A percentile compares a stretch with the other conserved stretches of the same genome.
phyloP scores from a whole-genome alignment of 768 basidiomycete species.

The Russula foetens region DNA sequence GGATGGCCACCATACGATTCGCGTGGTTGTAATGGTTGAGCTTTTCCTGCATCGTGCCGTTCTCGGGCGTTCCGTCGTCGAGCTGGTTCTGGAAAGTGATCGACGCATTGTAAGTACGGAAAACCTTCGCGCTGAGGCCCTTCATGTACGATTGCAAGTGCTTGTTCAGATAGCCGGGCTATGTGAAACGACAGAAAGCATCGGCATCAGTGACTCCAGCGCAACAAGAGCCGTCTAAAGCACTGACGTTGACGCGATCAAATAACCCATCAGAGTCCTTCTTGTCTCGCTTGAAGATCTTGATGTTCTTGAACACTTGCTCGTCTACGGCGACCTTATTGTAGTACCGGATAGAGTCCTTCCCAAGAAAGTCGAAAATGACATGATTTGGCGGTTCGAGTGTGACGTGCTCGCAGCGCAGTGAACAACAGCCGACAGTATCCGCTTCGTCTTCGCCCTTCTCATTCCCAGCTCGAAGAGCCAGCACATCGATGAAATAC shows the following conservation, averaged over 20 bases:
- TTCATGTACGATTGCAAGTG: constrained; percentile 93
- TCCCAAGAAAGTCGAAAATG: constrained; percentile 96
- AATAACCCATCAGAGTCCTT: constrained; percentile 85
- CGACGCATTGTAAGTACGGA: constrained; percentile 99
- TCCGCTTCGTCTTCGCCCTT: constrained; percentile 99
- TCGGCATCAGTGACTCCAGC: background rate
- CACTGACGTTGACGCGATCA: constrained; percentile 85
- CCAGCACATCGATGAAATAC: constrained; percentile 97
- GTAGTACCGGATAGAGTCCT: constrained; percentile 98
- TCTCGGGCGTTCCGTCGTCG: constrained; percentile 59
- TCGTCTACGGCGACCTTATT: constrained; percentile 81
- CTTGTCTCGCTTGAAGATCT: constrained; percentile 92
- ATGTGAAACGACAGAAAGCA: background rate
- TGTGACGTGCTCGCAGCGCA: constrained; percentile 95
- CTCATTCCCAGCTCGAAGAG: constrained; percentile 98
- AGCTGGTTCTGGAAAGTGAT: constrained; percentile 92
- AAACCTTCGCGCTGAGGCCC: constrained; percentile 96
- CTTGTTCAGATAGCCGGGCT: constrained; percentile 86
- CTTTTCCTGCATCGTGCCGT: constrained; percentile 87
- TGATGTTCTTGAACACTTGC: constrained; percentile 97
- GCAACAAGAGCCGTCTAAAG: background rate
- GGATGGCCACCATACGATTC: constrained; percentile 92
- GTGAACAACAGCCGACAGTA: constrained; percentile 96
- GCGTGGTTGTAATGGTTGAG: constrained; percentile 95
- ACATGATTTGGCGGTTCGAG: constrained; percentile 84